Conservation (phyloP, 2,329 filamentous ascomycete genomes). For the Venturia nashicola region DNA sequence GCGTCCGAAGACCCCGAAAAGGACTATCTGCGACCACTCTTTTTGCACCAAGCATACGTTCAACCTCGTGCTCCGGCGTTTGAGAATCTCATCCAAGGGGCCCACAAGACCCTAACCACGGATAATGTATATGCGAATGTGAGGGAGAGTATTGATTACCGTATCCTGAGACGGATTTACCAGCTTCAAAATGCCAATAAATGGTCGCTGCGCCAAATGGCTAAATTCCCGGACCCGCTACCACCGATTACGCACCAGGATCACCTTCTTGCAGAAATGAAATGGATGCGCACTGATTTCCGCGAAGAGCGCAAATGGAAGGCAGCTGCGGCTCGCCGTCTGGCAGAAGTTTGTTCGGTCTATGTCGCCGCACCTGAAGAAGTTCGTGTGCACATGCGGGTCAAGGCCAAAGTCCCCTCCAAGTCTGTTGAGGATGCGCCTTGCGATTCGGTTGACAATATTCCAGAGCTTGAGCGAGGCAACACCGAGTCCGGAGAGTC, state of each 20-base stretch:
- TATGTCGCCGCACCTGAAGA: slow-evolving; percentile 58
- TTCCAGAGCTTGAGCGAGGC: slow-evolving; percentile 25
- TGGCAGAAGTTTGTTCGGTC: slow-evolving; percentile 73
- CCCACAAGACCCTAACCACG: slow-evolving; percentile 83
- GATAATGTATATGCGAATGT: slow-evolving; percentile 72
- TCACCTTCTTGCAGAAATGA: slow-evolving; percentile 77
- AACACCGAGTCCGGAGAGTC: slow-evolving; percentile 5
- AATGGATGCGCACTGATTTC: slow-evolving; percentile 97
- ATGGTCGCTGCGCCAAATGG: slow-evolving; percentile 84
- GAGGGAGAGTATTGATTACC: slow-evolving; percentile 76
- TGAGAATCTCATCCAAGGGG: slow-evolving; percentile 65
- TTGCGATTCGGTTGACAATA: slow-evolving; percentile 21
- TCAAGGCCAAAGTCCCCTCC: slow-evolving; percentile 38
- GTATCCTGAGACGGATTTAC: slow-evolving; percentile 76
- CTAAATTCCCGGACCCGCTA: slow-evolving; percentile 69
- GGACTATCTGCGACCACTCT: slow-evolving; percentile 53
- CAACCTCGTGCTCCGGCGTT: slow-evolving; percentile 41
- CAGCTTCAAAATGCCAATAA: slow-evolving; percentile 81
- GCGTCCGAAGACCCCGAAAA: slow-evolving; percentile 33
- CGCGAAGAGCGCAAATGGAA: slow-evolving; percentile 93
- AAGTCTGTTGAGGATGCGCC: slow-evolving; percentile 8
- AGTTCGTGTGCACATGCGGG: slow-evolving; percentile 55
- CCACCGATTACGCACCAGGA: slow-evolving; percentile 74
- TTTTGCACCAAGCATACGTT: slow-evolving; percentile 43
- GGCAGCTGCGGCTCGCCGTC: slow-evolving; percentile 61